These are phyloP conservation scores for Daldinia loculata DNA, from an alignment of 495 filamentous ascomycete genomes.

Conservation along the genomic window DNA sequence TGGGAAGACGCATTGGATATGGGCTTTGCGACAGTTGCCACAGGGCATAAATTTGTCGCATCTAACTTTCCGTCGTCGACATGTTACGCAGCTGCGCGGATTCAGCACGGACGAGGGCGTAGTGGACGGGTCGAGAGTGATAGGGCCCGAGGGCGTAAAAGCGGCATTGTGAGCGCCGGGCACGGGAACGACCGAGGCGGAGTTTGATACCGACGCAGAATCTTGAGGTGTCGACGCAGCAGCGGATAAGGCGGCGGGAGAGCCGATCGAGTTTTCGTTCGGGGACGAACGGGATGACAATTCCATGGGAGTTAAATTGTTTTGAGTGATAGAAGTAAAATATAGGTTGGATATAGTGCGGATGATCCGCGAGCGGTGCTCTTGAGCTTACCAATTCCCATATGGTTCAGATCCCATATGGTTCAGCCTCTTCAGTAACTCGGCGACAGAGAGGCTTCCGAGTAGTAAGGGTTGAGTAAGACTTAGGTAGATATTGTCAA, in stretches of 20 bases:
- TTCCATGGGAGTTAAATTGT: conserved; percentile 26
- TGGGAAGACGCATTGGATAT: conserved; percentile 84
- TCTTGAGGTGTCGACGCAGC: conserved; percentile 36
- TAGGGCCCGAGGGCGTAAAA: conserved; percentile 43
- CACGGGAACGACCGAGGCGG: conserved; percentile 4
- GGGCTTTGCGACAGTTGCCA: conserved; percentile 80
- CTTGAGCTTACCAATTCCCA: conserved; percentile 16
- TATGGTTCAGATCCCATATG: conserved; percentile 14
- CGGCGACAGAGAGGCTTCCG: not conserved
- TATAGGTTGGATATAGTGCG: conserved; percentile 27
- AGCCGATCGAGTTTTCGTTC: conserved; percentile 35
- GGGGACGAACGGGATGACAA: conserved; percentile 35
- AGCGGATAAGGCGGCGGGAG: conserved; percentile 23
- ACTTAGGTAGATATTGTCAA: not conserved
- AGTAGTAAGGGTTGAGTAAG: not conserved
- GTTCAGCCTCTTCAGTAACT: not conserved
- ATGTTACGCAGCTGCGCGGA: conserved; percentile 83
- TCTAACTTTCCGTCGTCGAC: conserved; percentile 82
- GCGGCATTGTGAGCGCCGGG: conserved; percentile 18
- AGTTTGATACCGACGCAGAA: conserved; percentile 10
- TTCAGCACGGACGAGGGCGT: conserved; percentile 57
- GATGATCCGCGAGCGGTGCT: conserved; percentile 21
- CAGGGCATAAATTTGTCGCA: conserved; percentile 89
- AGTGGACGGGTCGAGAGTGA: conserved; percentile 55
- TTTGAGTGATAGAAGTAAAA: conserved; percentile 5